These are phyloP conservation scores for Thermomyces lanuginosus DNA, from an alignment of 2,329 filamentous ascomycete genomes.

Conservation along the genomic window DNA sequence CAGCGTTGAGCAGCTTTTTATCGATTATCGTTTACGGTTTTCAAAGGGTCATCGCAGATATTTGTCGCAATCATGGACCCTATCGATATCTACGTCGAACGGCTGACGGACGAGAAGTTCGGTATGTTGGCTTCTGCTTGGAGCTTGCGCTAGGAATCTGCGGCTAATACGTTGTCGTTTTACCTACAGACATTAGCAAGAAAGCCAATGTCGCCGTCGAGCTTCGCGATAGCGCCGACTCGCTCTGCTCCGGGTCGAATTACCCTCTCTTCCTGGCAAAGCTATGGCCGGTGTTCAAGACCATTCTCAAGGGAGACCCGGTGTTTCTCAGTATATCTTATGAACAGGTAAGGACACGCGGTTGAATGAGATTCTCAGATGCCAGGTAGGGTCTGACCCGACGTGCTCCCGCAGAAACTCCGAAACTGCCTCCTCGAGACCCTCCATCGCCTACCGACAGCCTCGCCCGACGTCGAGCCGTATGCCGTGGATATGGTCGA, in stretches of 20 bases:
- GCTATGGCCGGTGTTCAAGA: constrained; percentile 77
- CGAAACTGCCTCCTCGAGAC: constrained; percentile 91
- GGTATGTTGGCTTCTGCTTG: constrained; percentile 18
- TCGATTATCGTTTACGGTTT: constrained; percentile 7
- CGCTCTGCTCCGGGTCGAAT: constrained; percentile 58
- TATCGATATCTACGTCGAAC: constrained; percentile 34
- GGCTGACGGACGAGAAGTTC: constrained; percentile 32
- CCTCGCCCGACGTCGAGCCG: constrained; percentile 66
- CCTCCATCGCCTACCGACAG: constrained; percentile 67
- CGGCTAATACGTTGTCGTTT: constrained; percentile 2
- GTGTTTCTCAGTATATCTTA: constrained; percentile 80
- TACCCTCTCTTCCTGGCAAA: constrained; percentile 73
- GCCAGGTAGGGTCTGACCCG: not conserved
- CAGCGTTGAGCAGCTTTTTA: constrained; percentile 9
- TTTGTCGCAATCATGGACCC: constrained; percentile 22
- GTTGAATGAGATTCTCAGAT: not conserved
- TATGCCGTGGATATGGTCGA: constrained; percentile 83
- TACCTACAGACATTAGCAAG: constrained; percentile 52
- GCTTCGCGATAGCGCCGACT: constrained; percentile 77
- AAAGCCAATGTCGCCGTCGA: constrained; percentile 72
- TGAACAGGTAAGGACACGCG: constrained; percentile 54
- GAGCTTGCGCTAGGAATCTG: not conserved
- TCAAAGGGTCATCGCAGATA: constrained; percentile 10
- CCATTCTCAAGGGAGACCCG: constrained; percentile 66
- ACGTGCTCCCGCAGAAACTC: constrained; percentile 54